Evolutionary conservation across 2,329 filamentous ascomycete species (phyloP), one percentile per base, ranked within the genome.

Genomic region (Raffaelea ambrosiae): DNA sequence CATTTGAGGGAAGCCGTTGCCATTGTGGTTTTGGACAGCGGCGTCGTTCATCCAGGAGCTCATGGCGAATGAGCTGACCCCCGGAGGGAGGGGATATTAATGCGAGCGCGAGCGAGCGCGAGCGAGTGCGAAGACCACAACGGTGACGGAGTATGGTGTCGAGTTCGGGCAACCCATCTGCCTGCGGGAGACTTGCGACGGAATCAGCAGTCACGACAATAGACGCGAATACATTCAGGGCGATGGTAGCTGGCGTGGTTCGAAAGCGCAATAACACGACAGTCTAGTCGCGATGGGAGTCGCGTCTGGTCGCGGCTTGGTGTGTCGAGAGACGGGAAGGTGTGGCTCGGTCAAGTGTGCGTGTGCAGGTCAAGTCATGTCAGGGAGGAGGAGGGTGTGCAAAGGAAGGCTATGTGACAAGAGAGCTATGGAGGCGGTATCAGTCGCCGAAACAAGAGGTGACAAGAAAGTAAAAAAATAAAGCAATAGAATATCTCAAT

Each of bases 1-100:
- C 67, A 82, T 74, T 62, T 81, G 78, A 58, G 76, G 72, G 65
- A 82, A 83, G 70, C 76, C 75, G 71, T 78, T 80, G 73, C 78
- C 78, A 81, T 83, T 81, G 68, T 83, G 79, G 67, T 81, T 84
- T 60, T 77, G 76, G 69, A 81, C 72, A 65, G 73, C 73, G 68
- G 79, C 72, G 66, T 84, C 80, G 68, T 83, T 84, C 74, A 83
- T 82, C 81, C 80, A 84, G 71, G 79, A 77, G 73, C 76, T 83
- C 80, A 84, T 83, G 72, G 62, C 60, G 61, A 47, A 33, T 23
- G 36, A 40, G 16, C 43, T 29, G 14, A 14, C 35, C 14, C 9
- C 16, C 23, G 20, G 40, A 39, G 31, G 39, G 21, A 21, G 44
- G 47, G 43, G 20, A n/a, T n/a, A n/a, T n/a, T n/a, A 40, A 40